phyloP scores from a whole-genome alignment of 768 basidiomycete genomes.

The Porpolomopsis calyptriformis region DNA sequence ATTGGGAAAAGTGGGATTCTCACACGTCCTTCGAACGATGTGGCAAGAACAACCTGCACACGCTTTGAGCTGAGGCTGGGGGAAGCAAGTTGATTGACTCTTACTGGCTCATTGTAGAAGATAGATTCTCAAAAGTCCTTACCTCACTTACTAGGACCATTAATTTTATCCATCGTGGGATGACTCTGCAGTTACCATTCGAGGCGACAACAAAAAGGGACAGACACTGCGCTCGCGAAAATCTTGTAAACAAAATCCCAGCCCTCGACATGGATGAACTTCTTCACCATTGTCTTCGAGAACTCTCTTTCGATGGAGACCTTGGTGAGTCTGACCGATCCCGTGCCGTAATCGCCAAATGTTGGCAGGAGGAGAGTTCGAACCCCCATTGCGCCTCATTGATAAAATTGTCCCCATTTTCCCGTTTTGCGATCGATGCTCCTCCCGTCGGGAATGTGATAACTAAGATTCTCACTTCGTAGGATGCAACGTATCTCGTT shows the following conservation, averaged over 20 bases:
- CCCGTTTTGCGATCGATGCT: conserved; percentile 12
- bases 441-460: conserved; percentile 8
- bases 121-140: too few relatives aligned
- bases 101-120: too few relatives aligned
- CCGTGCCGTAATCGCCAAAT: not conserved
- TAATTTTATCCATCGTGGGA: too few relatives aligned
- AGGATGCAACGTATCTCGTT: conserved; percentile 70
- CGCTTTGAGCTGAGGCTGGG: conserved; percentile 1
- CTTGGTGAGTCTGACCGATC: conserved; percentile 44
- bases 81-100: too few relatives aligned
- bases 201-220: too few relatives aligned
- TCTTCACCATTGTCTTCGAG: conserved; percentile 71
- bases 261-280: conserved; percentile 79
- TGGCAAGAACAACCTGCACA: conserved; percentile 54
- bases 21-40: conserved; percentile 72
- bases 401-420: not conserved
- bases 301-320: conserved; percentile 85
- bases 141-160: too few relatives aligned
- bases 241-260: too few relatives aligned
- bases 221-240: too few relatives aligned
- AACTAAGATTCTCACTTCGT: conserved; percentile 9
- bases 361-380: conserved; percentile 28
- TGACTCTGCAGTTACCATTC: not conserved
- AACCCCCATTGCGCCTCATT: conserved; percentile 25
- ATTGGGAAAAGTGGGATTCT: conserved; percentile 80